phyloP scores from a whole-genome alignment of 805 yeast genomes.

The Zygotorulaspora sp. region DNA sequence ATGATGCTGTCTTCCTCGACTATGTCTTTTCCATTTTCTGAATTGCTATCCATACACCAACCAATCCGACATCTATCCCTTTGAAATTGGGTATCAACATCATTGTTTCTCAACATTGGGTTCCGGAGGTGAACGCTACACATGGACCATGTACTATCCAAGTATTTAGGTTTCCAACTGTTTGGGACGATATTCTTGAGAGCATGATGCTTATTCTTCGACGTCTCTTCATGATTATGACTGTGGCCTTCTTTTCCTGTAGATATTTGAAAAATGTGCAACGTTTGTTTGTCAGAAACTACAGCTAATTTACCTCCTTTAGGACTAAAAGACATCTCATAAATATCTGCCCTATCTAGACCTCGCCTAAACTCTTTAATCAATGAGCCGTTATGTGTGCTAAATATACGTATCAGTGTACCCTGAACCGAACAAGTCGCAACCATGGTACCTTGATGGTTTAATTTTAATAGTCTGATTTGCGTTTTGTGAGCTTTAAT shows the following conservation, averaged over 20 bases:
- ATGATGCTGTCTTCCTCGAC: constrained; percentile 58
- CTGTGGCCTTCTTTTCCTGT: constrained; percentile 23
- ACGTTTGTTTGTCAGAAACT: constrained; percentile 80
- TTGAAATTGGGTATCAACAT: constrained; percentile 22
- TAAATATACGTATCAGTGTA: constrained; percentile 79
- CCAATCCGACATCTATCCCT: constrained; percentile 32
- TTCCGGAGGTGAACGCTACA: constrained; percentile 57
- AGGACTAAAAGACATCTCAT: constrained; percentile 80
- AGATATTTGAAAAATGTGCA: constrained; percentile 71
- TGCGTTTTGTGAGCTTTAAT: constrained; percentile 84
- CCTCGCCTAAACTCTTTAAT: constrained; percentile 89
- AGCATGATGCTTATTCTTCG: constrained; percentile 53
- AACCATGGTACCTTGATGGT: constrained; percentile 69
- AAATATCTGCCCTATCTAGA: constrained; percentile 74
- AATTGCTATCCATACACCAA: constrained; percentile 24
- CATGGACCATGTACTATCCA: constrained; percentile 84
- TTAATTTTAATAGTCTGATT: constrained; percentile 61
- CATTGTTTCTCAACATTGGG: constrained; percentile 24
- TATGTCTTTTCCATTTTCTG: constrained; percentile 29
- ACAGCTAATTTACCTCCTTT: constrained; percentile 75
- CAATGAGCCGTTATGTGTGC: constrained; percentile 54
- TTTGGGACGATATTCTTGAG: constrained; percentile 53
- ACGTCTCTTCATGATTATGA: constrained; percentile 7
- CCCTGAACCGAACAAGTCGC: constrained; percentile 92
- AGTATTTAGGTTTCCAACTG: constrained; percentile 59